Conservation (phyloP, 2,329 filamentous ascomycete genomes). For the Eurotiales sp. region DNA sequence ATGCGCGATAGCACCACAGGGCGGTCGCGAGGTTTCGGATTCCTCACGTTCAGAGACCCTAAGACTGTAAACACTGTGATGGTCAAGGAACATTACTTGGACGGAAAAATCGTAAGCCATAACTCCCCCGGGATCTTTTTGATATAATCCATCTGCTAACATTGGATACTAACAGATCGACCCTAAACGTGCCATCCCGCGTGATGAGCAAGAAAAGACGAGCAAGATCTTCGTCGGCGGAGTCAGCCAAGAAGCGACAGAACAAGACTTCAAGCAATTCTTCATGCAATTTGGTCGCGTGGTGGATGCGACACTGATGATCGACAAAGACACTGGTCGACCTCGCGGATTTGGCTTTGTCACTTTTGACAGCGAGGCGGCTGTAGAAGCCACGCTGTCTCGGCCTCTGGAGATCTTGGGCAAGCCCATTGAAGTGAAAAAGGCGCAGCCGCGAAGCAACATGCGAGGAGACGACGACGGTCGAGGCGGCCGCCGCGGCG, state of each 20-base stretch:
- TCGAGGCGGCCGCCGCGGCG: conserved; percentile 47
- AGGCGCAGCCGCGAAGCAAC: conserved; percentile 91
- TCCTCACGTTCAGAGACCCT: conserved; percentile 94
- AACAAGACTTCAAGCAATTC: conserved; percentile 93
- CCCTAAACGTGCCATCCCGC: conserved; percentile 92
- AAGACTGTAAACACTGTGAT: conserved; percentile 99
- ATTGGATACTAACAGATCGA: conserved; percentile 75
- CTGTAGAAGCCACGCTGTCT: conserved; percentile 85
- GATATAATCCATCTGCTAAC: no score
- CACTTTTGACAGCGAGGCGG: conserved; percentile 92
- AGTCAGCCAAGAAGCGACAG: conserved; percentile 94
- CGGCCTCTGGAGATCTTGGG: conserved; percentile 86
- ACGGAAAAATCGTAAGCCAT: conserved; percentile 87
- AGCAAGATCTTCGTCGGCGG: conserved; percentile 98
- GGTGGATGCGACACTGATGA: conserved; percentile 97
- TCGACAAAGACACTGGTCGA: conserved; percentile 98
- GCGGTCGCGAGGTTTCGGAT: conserved; percentile 91
- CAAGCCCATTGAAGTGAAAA: conserved; percentile 97
- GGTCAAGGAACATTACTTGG: conserved; percentile 98
- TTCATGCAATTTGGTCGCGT: conserved; percentile 96
- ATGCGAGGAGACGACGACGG: conserved; percentile 81
- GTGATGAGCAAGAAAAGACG: conserved; percentile 96
- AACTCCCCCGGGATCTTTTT: conserved; percentile 1
- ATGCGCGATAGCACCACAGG: conserved; percentile 96
- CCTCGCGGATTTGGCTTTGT: conserved; percentile 97